Evolutionary conservation across 768 basidiomycete genomes (phyloP).

Genomic region (Panaeolus papilionaceus): DNA sequence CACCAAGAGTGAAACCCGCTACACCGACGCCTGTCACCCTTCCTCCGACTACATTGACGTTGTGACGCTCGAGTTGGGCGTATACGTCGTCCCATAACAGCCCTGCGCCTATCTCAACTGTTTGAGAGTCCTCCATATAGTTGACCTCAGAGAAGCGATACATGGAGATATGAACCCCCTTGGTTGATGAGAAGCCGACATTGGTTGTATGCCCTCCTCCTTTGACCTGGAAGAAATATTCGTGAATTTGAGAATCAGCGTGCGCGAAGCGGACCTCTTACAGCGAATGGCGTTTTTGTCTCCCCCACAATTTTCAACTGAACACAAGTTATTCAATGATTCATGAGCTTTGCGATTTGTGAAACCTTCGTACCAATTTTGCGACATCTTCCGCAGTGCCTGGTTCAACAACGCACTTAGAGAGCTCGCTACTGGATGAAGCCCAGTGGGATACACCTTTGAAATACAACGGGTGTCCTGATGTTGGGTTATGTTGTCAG

Average conservation of each 20-base stretch:
- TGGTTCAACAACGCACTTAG: background rate
- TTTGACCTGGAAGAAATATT: constrained; percentile 49
- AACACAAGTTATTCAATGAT: background rate
- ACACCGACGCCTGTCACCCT: constrained; percentile 65
- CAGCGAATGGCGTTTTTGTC: background rate
- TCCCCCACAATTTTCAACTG: background rate
- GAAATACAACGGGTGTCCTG: background rate
- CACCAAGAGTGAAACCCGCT: constrained; percentile 63
- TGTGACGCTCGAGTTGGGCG: constrained; percentile 50
- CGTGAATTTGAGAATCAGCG: background rate
- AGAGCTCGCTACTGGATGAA: background rate
- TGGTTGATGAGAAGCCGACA: constrained; percentile 63
- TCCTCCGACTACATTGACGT: constrained; percentile 64
- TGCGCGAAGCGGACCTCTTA: background rate
- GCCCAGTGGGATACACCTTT: constrained; percentile 4
- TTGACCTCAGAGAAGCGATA: constrained; percentile 49
- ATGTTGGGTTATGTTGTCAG: too few species aligned
- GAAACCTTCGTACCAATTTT: background rate
- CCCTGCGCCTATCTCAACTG: constrained; percentile 49
- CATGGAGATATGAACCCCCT: constrained; percentile 66
- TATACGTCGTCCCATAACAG: constrained; percentile 73
- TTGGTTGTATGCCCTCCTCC: constrained; percentile 67
- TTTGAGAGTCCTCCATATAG: constrained; percentile 46
- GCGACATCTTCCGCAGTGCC: background rate
- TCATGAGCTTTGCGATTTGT: background rate